Percentiles rank a stretch among this genome's conserved stretches.
These are phyloP conservation scores for Coemansia sp. DNA, from an alignment of 192 early-diverging fungal genomes.

Conservation along the genomic window DNA sequence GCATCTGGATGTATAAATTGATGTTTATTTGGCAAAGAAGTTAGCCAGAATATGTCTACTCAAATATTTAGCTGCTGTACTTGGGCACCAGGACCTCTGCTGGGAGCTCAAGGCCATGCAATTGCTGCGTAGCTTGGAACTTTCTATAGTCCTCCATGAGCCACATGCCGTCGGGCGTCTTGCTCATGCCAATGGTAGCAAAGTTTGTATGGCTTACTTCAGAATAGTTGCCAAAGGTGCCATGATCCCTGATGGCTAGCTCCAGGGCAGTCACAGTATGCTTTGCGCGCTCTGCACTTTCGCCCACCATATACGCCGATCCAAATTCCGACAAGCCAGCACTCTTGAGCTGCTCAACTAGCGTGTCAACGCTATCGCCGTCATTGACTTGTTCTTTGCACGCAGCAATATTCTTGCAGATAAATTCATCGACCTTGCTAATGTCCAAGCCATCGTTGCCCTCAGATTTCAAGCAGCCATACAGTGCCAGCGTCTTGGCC, in stretches of 20 bases:
- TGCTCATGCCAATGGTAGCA: not conserved
- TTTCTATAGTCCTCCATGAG: slow-evolving; percentile 9
- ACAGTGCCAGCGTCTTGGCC: slow-evolving; percentile 10
- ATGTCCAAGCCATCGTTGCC: slow-evolving; percentile 1
- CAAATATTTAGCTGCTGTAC: slow-evolving; percentile 3
- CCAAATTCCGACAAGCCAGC: slow-evolving; percentile 1
- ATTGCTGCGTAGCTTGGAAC: slow-evolving; percentile 20
- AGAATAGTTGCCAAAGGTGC: not conserved
- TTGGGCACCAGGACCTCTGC: slow-evolving; percentile 6
- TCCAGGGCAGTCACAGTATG: slow-evolving; percentile 14
- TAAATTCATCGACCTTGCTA: slow-evolving; percentile 4
- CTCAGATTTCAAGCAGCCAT: slow-evolving; percentile 14
- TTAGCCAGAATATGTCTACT: too few relatives aligned
- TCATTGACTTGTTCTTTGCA: not conserved
- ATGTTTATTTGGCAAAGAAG: too few relatives aligned
- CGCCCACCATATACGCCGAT: not conserved
- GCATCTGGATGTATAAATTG: too few relatives aligned
- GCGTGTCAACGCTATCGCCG: not conserved
- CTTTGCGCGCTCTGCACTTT: not conserved
- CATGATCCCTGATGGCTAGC: slow-evolving; percentile 6
- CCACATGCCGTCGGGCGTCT: slow-evolving; percentile 16
- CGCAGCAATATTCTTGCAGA: not conserved
- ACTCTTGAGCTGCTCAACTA: not conserved
- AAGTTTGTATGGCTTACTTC: not conserved
- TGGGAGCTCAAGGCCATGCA: not conserved